phyloP scores from a whole-genome alignment of 1,139 yeast species.

The Debaryomyces singareniensis region DNA sequence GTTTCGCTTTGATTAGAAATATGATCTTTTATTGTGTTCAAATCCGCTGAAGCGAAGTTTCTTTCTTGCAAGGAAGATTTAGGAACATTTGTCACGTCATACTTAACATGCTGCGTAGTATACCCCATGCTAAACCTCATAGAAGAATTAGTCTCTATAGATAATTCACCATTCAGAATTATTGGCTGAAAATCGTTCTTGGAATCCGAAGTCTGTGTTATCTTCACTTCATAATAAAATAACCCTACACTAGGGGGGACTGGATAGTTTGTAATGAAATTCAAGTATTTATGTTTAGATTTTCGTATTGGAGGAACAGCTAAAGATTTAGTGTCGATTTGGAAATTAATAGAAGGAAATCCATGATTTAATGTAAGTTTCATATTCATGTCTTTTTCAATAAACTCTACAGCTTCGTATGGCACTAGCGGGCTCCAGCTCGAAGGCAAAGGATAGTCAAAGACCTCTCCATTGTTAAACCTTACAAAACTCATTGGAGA shows the following conservation, averaged over 20 bases:
- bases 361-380: conserved; percentile 22
- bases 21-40: conserved; percentile 25
- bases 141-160: conserved; percentile 28
- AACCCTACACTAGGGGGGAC: conserved; percentile 26
- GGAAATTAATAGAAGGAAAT: conserved; percentile 21
- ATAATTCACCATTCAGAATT: conserved; percentile 26
- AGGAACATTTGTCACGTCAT: conserved; percentile 10
- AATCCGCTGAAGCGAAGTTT: conserved; percentile 14
- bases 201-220: conserved; percentile 24
- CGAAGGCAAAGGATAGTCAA: conserved; percentile 31
- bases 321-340: conserved; percentile 3
- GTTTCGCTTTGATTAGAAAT: conserved; percentile 15
- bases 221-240: conserved; percentile 33
- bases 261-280: conserved; percentile 31
- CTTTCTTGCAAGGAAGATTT: conserved; percentile 7
- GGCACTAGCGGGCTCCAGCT: conserved; percentile 36
- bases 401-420: conserved; percentile 14
- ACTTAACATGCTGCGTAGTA: conserved; percentile 20
- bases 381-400: conserved; percentile 18
- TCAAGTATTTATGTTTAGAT: conserved; percentile 16
- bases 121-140: conserved; percentile 32
- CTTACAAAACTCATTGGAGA: conserved; percentile 22
- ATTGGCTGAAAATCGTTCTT: conserved; percentile 28
- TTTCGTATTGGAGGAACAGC: conserved; percentile 2
- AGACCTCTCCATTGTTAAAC: conserved; percentile 17